Evolutionary conservation across 1,284 basidiomycete species (phyloP), one percentile per base, ranked within the genome.

Genomic region (Leccinum angustisporum): DNA sequence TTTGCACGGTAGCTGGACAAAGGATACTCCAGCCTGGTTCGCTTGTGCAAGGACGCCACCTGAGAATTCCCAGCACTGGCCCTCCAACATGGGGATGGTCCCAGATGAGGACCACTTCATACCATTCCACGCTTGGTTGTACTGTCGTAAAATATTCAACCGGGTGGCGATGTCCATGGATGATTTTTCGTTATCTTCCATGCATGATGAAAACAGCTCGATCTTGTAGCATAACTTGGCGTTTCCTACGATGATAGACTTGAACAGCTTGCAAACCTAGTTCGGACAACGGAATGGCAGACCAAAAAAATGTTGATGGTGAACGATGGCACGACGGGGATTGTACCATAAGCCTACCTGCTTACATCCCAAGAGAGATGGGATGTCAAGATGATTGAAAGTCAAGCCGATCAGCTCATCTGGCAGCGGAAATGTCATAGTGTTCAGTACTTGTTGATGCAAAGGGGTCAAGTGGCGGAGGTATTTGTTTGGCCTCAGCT

Each of bases 31-130:
- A 2, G 70, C 64, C 16, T 16, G 25, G 16, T 63, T 58, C 2
- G 74, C 72, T 63, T 85, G 84, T 0, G 80, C 85, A 9, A 88
- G 73, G 14, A 88, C 79, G 34, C 84, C 84, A 16, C 84, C 85
- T 61, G 79, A 82, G 11, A 88, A 76, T 66, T 88, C 86, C 86
- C 86, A 83, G 4, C 78, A 66, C 18, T 69, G 65, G 27, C 79
- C 78, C 7, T 66, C 57, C 4, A 65, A 61, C 77, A 82, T 81
- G 5, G 75, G 72, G 18, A 85, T 67, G 5, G 63, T 65, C 3
- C 70, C 66, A 11, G 77, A 72, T 3, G 74, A 67, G 3, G 70
- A 71, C 77, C 76, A 84, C 2, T 68, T 58, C 21, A 84, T 68
- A 5, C 74, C 63, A 54, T 77, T 73, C 87, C 86, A 87, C 2